Percentiles rank a stretch among this genome's conserved stretches.
phyloP scores from a whole-genome alignment of 2,329 filamentous ascomycete genomes.

The Hymenotorrendiella dingleyae region DNA sequence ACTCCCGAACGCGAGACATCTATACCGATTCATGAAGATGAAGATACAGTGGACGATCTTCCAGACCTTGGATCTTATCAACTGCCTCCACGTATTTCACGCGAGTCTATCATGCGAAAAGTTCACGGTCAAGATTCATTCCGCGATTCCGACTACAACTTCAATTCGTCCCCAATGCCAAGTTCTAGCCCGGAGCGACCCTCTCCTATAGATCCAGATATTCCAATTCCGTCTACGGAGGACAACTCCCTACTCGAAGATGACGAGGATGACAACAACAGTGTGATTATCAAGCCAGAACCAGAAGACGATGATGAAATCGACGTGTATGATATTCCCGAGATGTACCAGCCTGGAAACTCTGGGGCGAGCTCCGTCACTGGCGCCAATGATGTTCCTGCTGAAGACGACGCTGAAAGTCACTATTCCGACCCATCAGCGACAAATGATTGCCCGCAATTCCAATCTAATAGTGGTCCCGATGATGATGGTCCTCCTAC shows the following conservation, averaged over 20 bases:
- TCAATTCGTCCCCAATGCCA: conserved; percentile 56
- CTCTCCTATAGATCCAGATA: conserved; percentile 72
- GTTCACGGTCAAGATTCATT: conserved; percentile 58
- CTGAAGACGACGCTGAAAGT: conserved; percentile 31
- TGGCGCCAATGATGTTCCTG: conserved; percentile 10
- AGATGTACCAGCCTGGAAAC: conserved; percentile 54
- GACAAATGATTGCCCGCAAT: conserved; percentile 17
- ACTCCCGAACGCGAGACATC: conserved; percentile 28
- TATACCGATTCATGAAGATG: conserved; percentile 44
- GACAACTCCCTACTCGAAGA: conserved; percentile 45
- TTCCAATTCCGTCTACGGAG: conserved; percentile 84
- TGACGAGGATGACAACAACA: conserved; percentile 44
- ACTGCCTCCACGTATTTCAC: conserved; percentile 73
- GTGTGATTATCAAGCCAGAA: conserved; percentile 62
- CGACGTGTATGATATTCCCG: conserved; percentile 62
- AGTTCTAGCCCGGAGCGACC: conserved; percentile 53
- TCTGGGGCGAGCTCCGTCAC: conserved; percentile 32
- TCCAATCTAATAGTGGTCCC: conserved; percentile 19
- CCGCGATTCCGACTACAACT: conserved; percentile 58
- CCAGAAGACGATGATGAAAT: conserved; percentile 50
- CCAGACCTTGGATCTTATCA: conserved; percentile 55
- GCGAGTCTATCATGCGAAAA: conserved; percentile 87
- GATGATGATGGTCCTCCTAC: conserved; percentile 47
- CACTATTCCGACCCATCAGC: conserved; percentile 44
- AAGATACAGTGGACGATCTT: conserved; percentile 55